Evolutionary conservation across 371 early-diverging fungal genomes (phyloP), one percentile per base, ranked within the genome.

Genomic region (Rhizopus sp.): DNA sequence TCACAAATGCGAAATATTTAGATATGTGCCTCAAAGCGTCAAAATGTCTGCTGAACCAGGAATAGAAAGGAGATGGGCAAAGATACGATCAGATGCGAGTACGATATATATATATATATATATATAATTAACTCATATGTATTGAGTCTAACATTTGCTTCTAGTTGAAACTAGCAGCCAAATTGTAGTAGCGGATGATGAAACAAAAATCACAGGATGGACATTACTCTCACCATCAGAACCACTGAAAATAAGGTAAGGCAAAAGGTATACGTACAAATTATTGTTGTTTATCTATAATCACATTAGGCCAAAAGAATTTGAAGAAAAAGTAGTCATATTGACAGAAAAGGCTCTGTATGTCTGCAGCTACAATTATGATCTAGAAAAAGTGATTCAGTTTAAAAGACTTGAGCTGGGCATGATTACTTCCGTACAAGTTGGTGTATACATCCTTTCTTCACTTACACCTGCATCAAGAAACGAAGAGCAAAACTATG

Each of bases 291-390:
- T 39, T 39, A 13, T 39, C 2, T 39, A 39, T 39, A 10, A 29
- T 23, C 23, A 0, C 23, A 23, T 23, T 23, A 56, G 15, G 5
- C 41, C 67, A 7, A 76, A 71, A 32, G 63, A 64, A 10, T 85
- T 85, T 54, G 86, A 88, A 56, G 90, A 91, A 64, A 87, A 89
- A 66, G 83, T 91, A 3, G 73, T 91, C 0, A 60, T 88, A 0
- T 60, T 91, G 45, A 88, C 91, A 0, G 75, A 81, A 29, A 74
- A 77, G 16, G 89, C 91, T 0, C 56, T 91, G 0, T 89, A 89
- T 60, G 68, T 91, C 30, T 91, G 91, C 66, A 81, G 85, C 30
- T 89, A 86, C 57, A 84, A 89, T 64, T 87, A 88, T 55, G 79
- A 77, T 45, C 65, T 87, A 54, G 89, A 88, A 59, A 89, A 89